A percentile compares a stretch with the other conserved stretches of the same genome.
phyloP scores from a whole-genome alignment of 176 grass and related monocot species.

The Carex kokanica region DNA sequence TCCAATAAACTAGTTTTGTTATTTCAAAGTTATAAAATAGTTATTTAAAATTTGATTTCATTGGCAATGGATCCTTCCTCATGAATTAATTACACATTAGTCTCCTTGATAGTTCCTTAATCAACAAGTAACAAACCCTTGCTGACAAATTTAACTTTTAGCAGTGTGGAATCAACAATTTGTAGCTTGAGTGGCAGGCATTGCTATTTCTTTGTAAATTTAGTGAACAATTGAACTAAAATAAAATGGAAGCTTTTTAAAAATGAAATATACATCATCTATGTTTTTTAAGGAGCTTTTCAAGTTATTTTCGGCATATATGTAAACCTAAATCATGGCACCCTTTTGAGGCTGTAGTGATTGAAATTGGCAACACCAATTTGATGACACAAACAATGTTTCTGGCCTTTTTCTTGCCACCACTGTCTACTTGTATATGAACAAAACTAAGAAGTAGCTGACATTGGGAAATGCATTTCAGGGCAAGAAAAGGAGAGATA shows the following conservation, averaged over 20 bases:
- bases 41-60: too few relatives aligned
- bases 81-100: background rate
- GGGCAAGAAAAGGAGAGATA: slow-evolving; percentile 60
- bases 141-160: background rate
- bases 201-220: background rate
- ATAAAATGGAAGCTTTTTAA: background rate
- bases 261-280: background rate
- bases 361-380: background rate
- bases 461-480: slow-evolving; percentile 22
- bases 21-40: too few relatives aligned
- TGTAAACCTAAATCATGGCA: background rate
- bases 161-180: background rate
- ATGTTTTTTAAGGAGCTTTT: background rate
- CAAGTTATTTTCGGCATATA: background rate
- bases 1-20: too few relatives aligned
- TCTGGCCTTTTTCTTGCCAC: background rate
- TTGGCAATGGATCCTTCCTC: too few relatives aligned
- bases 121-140: background rate
- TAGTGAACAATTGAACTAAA: background rate
- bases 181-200: background rate
- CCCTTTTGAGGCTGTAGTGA: background rate
- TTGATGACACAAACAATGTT: background rate
- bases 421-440: background rate
- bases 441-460: background rate
- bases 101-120: background rate